These are phyloP conservation scores for Hortiboletus flavorubellus DNA, from an alignment of 768 basidiomycete species.

Conservation along the genomic window DNA sequence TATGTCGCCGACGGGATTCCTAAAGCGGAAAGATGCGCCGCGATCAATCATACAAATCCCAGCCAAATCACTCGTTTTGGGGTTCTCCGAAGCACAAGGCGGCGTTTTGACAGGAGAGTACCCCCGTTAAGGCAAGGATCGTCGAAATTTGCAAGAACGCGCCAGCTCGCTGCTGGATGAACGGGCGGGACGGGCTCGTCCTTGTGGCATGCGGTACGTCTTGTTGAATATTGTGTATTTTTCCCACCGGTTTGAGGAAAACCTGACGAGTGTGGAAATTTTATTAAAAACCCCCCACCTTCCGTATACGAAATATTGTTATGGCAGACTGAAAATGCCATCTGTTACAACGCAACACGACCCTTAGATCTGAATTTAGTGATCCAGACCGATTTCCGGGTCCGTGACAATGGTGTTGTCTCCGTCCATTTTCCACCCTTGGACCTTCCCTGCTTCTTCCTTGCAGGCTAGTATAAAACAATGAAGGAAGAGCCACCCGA, in stretches of 20 bases:
- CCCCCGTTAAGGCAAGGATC: constrained; percentile 26
- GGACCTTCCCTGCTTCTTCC: constrained; percentile 32
- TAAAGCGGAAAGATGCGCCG: constrained; percentile 22
- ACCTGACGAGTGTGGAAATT: constrained; percentile 30
- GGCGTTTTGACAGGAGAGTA: constrained; percentile 19
- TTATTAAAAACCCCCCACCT: constrained; percentile 46
- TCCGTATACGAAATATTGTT: constrained; percentile 39
- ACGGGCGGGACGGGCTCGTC: neutral
- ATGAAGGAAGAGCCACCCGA: constrained; percentile 41
- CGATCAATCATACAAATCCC: constrained; percentile 23
- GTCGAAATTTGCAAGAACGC: constrained; percentile 14
- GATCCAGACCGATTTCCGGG: constrained; percentile 47
- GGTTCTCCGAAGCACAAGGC: constrained; percentile 22
- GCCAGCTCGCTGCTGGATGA: neutral
- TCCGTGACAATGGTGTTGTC: constrained; percentile 39
- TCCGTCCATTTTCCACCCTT: constrained; percentile 39
- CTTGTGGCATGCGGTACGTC: constrained; percentile 2
- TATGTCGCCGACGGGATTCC: constrained; percentile 30
- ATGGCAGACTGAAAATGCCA: constrained; percentile 40
- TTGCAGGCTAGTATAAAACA: constrained; percentile 46
- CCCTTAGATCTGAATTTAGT: constrained; percentile 73
- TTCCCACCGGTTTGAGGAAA: constrained; percentile 25
- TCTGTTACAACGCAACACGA: constrained; percentile 52
- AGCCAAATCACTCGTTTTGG: constrained; percentile 23
- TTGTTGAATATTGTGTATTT: constrained; percentile 7